Conservation (phyloP, 1,139 yeast species). For the Lodderomyces oxycetoniae region DNA sequence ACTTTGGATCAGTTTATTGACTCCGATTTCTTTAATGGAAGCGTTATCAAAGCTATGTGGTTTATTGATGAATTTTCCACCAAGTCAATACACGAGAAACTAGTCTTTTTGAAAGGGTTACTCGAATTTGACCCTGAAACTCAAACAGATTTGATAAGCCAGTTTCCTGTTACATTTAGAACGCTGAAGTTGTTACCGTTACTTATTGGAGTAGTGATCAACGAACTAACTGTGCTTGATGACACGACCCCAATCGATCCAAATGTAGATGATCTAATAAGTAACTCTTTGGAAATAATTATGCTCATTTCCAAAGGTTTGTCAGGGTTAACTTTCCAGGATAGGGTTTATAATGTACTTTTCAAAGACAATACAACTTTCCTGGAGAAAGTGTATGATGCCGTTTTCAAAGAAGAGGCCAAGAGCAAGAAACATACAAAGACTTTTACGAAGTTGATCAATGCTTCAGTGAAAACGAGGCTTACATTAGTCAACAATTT, state of each 20-base stretch:
- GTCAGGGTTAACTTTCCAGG: slow-evolving; percentile 75
- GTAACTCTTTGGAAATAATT: slow-evolving; percentile 53
- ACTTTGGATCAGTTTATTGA: slow-evolving; percentile 49
- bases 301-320: slow-evolving; percentile 61
- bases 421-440: slow-evolving; percentile 31
- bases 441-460: slow-evolving; percentile 37
- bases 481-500: slow-evolving; percentile 52
- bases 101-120: slow-evolving; percentile 65
- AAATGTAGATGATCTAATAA: slow-evolving; percentile 38
- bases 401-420: slow-evolving; percentile 25
- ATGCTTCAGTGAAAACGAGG: slow-evolving; percentile 32
- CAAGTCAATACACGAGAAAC: slow-evolving; percentile 62
- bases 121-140: slow-evolving; percentile 21
- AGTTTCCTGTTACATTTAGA: slow-evolving; percentile 67
- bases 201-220: slow-evolving; percentile 42
- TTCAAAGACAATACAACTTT: slow-evolving; percentile 44
- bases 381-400: slow-evolving; percentile 56
- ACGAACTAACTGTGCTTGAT: slow-evolving; percentile 28
- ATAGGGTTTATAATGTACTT: slow-evolving; percentile 46
- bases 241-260: slow-evolving; percentile 15
- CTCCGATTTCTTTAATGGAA: slow-evolving; percentile 67
- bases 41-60: slow-evolving; percentile 75
- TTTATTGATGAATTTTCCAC: slow-evolving; percentile 84
- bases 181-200: slow-evolving; percentile 75
- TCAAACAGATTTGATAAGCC: slow-evolving; percentile 42